phyloP scores from a whole-genome alignment of 345 rosid species.

The Fremontodendron californicum region DNA sequence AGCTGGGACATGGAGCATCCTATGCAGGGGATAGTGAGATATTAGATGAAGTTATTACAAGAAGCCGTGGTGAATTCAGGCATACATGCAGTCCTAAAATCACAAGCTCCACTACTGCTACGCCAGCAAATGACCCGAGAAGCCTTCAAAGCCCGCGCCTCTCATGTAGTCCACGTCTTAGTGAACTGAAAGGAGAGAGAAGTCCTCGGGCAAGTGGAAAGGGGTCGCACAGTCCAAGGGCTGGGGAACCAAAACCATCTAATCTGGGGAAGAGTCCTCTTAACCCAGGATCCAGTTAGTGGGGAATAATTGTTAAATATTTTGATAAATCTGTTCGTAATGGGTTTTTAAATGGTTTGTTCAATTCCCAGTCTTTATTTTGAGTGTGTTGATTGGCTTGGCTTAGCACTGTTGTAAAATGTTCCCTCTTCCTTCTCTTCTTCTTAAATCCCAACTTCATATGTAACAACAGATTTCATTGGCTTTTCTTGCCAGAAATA shows the following conservation, averaged over 20 bases:
- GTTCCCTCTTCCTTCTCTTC: constrained; percentile 15
- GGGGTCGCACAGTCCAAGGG: constrained; percentile 46
- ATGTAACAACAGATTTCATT: constrained; percentile 20
- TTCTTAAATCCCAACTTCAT: constrained; percentile 6
- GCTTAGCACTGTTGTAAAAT: constrained; percentile 27
- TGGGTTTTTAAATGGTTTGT: constrained; percentile 30
- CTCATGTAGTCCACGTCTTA: constrained; percentile 51
- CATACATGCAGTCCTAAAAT: constrained; percentile 68
- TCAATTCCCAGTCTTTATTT: constrained; percentile 17
- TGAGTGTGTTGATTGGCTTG: constrained; percentile 23
- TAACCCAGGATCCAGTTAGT: constrained; percentile 32
- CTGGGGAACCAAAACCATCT: constrained; percentile 39
- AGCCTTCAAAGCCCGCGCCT: constrained; percentile 46
- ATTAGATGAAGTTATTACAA: constrained; percentile 73
- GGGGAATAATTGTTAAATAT: constrained; percentile 14
- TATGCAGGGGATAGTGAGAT: constrained; percentile 66
- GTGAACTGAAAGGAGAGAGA: constrained; percentile 56
- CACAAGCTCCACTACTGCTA: constrained; percentile 62
- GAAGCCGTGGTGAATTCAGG: constrained; percentile 95
- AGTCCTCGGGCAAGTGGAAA: constrained; percentile 52
- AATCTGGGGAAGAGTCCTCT: constrained; percentile 73
- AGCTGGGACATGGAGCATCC: constrained; percentile 51
- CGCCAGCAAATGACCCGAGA: constrained; percentile 50
- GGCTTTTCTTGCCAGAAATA: constrained; percentile 10
- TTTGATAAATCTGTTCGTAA: constrained; percentile 21